Conservation (phyloP, 2,329 filamentous ascomycete species). For the Fusarium sambucinum region DNA sequence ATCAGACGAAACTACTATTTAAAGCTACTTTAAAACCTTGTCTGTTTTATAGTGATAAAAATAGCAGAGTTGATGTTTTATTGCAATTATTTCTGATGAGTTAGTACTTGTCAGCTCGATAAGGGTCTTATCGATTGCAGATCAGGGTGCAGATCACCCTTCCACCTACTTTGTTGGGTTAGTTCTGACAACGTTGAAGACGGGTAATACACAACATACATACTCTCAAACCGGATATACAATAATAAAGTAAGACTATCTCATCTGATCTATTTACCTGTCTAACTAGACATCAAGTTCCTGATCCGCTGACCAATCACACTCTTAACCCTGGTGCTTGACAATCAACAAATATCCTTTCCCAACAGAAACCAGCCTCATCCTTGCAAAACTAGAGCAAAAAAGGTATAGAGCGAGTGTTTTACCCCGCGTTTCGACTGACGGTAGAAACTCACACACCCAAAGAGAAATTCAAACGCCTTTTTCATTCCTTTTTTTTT, state of each 20-base stretch:
- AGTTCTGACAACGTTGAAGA: neutral
- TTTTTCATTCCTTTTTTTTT: constrained; percentile 9
- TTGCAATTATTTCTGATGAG: too few species aligned
- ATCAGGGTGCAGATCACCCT: constrained; percentile 1
- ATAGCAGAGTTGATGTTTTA: too few species aligned
- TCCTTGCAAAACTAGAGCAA: constrained; percentile 21
- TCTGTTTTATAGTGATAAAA: neutral
- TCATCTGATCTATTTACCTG: constrained; percentile 1
- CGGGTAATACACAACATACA: neutral
- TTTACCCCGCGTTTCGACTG: constrained; percentile 38
- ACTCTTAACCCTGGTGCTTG: neutral
- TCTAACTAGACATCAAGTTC: constrained; percentile 7
- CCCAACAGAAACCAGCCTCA: constrained; percentile 17
- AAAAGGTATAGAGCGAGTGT: constrained; percentile 31
- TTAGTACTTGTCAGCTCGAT: too few species aligned
- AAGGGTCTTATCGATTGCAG: constrained; percentile 1
- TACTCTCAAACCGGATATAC: neutral
- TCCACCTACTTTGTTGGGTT: constrained; percentile 12
- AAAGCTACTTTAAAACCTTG: neutral
- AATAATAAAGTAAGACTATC: neutral
- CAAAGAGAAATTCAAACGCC: constrained; percentile 24
- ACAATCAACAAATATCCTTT: constrained; percentile 2
- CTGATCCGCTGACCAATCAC: constrained; percentile 23
- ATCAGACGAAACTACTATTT: neutral
- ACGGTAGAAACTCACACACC: constrained; percentile 18